These are phyloP conservation scores for Biscutella laevigata DNA, from an alignment of 441 rosid species.

Conservation along the genomic window DNA sequence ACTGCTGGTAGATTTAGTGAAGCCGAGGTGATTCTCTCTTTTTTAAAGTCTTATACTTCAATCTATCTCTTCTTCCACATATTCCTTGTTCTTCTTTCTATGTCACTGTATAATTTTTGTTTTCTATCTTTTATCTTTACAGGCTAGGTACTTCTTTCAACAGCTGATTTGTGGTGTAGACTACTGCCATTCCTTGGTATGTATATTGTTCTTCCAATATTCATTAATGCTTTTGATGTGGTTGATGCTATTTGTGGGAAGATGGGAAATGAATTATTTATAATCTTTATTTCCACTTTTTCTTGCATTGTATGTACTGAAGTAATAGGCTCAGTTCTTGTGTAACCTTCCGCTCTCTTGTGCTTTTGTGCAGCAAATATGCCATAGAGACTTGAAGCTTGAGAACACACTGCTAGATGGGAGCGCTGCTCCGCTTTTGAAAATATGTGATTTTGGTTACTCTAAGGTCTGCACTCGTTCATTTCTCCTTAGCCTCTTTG, in stretches of 20 bases:
- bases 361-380: slow-evolving; percentile 67
- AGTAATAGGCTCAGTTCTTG: not conserved
- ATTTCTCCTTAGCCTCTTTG: not conserved
- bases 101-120: not conserved
- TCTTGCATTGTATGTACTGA: not conserved
- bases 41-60: slow-evolving; percentile 25
- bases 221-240: not conserved
- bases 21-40: slow-evolving; percentile 59
- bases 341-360: slow-evolving; percentile 5
- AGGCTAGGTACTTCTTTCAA: slow-evolving; percentile 94
- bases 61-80: not conserved
- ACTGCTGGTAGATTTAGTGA: slow-evolving; percentile 95
- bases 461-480: slow-evolving; percentile 56
- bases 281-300: not conserved
- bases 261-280: not conserved
- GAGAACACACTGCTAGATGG: slow-evolving; percentile 94
- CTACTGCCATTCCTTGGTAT: slow-evolving; percentile 70
- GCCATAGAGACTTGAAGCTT: slow-evolving; percentile 91
- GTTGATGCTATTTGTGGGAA: slow-evolving; percentile 3
- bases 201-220: not conserved
- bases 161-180: slow-evolving; percentile 86
- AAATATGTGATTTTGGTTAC: slow-evolving; percentile 94
- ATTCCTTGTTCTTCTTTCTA: not conserved
- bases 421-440: slow-evolving; percentile 85
- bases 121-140: slow-evolving; percentile 16